These are phyloP conservation scores for Fusarium keratoplasticum DNA, from an alignment of 2,329 filamentous ascomycete species.

Conservation along the genomic window DNA sequence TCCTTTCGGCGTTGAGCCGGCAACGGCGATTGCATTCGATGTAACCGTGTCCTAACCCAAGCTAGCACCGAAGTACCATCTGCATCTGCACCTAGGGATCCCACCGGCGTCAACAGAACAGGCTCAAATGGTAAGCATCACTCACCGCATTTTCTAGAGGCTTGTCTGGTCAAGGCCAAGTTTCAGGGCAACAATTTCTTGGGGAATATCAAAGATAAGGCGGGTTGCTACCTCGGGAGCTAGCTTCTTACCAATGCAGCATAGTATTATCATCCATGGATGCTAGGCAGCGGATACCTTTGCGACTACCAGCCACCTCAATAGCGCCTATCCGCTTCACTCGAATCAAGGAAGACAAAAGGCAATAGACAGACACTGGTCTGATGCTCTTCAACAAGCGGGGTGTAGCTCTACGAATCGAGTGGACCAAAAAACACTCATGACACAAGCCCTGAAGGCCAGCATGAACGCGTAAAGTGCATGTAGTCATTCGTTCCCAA, in stretches of 20 bases:
- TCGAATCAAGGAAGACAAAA: background rate
- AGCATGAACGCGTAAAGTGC: conserved; percentile 1
- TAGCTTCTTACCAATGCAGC: background rate
- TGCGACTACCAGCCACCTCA: background rate
- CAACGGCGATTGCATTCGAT: background rate
- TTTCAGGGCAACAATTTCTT: background rate
- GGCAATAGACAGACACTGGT: background rate
- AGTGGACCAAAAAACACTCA: background rate
- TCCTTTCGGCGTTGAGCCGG: background rate
- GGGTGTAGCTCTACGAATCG: background rate
- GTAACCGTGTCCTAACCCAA: background rate
- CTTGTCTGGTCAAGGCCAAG: background rate
- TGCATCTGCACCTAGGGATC: background rate
- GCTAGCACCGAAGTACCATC: background rate
- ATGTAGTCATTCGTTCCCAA: conserved; percentile 21
- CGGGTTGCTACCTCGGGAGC: background rate
- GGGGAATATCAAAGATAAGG: background rate
- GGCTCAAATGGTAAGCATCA: background rate
- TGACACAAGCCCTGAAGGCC: background rate
- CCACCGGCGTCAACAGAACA: background rate
- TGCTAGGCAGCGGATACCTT: background rate
- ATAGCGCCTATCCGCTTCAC: background rate
- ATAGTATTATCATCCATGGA: background rate
- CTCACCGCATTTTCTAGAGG: background rate
- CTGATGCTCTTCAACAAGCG: background rate